Evolutionary conservation across 2,329 filamentous ascomycete genomes (phyloP).

Genomic region (Penicillium sp.): DNA sequence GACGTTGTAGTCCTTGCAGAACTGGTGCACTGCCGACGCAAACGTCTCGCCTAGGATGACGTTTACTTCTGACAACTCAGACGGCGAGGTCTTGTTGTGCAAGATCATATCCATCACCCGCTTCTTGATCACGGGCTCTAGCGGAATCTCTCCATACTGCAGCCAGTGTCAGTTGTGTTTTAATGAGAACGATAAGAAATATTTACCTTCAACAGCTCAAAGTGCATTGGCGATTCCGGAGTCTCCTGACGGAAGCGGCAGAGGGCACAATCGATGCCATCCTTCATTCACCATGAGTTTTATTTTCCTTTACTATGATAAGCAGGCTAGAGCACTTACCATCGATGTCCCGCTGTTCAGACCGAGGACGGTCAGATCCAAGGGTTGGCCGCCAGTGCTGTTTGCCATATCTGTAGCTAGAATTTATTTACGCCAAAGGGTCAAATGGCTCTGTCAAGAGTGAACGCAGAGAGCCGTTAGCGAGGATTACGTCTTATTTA

Average conservation of each 20-base stretch:
- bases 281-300: slow-evolving; percentile 23
- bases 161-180: not conserved
- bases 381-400: slow-evolving; percentile 23
- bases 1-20: slow-evolving; percentile 49
- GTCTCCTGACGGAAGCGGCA: slow-evolving; percentile 57
- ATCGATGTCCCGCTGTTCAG: slow-evolving; percentile 56
- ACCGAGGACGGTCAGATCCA: slow-evolving; percentile 57
- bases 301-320: not conserved
- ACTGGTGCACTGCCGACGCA: slow-evolving; percentile 52
- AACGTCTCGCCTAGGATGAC: slow-evolving; percentile 59
- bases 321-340: slow-evolving; percentile 24
- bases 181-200: not conserved
- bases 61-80: slow-evolving; percentile 58
- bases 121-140: slow-evolving; percentile 56
- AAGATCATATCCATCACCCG: slow-evolving; percentile 59
- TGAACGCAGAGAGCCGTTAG: not conserved
- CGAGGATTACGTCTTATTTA: not conserved
- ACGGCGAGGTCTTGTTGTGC: slow-evolving; percentile 54
- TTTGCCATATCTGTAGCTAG: slow-evolving; percentile 15
- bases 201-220: slow-evolving; percentile 50
- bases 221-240: slow-evolving; percentile 54
- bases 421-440: not conserved
- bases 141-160: slow-evolving; percentile 55
- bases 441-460: not conserved
- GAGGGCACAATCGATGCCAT: slow-evolving; percentile 59